phyloP scores from a whole-genome alignment of 164 flowering plant species.

The Vitis amurensis region DNA sequence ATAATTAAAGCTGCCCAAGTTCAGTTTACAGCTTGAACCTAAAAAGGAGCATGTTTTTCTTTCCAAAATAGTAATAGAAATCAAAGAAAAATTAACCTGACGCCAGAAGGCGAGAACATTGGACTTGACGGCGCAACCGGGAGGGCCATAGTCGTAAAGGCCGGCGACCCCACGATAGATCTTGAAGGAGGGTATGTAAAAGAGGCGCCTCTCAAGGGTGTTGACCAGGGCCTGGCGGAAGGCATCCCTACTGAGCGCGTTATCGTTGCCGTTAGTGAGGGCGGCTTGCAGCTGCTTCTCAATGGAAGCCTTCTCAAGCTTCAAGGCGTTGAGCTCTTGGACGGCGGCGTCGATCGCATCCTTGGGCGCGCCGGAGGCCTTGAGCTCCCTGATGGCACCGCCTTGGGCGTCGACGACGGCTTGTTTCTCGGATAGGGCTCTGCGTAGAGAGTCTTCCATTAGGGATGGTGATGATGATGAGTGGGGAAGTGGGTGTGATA shows the following conservation, averaged over 20 bases:
- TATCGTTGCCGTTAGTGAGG: slow-evolving; percentile 12
- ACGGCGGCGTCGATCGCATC: slow-evolving; percentile 54
- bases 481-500: no score
- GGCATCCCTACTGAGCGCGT: slow-evolving; percentile 45
- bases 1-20: no score
- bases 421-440: slow-evolving; percentile 45
- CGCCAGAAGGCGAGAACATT: slow-evolving; percentile 96
- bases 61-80: neutral
- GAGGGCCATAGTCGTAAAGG: slow-evolving; percentile 92
- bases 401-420: slow-evolving; percentile 49
- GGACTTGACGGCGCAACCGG: slow-evolving; percentile 88
- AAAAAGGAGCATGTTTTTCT: no score
- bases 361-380: slow-evolving; percentile 36
- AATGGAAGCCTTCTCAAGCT: slow-evolving; percentile 46
- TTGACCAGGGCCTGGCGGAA: slow-evolving; percentile 74
- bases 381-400: slow-evolving; percentile 49
- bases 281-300: slow-evolving; percentile 45
- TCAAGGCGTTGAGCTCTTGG: slow-evolving; percentile 43
- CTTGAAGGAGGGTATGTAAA: slow-evolving; percentile 86
- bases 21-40: no score
- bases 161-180: slow-evolving; percentile 96
- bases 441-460: slow-evolving; percentile 47
- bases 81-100: slow-evolving; percentile 43
- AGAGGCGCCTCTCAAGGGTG: slow-evolving; percentile 80
- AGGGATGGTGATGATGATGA: no score